Conservation (phyloP, 176 grass and related monocot species). For the Eragrostis curvula region DNA sequence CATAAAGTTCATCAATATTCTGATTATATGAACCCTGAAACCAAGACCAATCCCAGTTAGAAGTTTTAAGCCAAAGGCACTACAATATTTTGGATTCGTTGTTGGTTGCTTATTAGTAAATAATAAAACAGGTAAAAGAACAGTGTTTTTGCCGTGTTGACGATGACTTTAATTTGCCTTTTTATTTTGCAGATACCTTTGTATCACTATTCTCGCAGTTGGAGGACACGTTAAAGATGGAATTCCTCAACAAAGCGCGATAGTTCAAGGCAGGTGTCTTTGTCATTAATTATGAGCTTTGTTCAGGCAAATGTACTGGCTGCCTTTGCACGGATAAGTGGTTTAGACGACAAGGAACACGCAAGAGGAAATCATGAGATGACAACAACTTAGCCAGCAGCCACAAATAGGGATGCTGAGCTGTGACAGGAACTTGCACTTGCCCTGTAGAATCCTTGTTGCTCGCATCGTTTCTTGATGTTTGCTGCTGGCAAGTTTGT, state of each 20-base stretch:
- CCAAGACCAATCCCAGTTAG: background rate
- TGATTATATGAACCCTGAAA: background rate
- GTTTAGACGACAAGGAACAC: conserved; percentile 15
- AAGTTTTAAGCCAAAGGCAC: background rate
- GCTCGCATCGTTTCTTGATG: background rate
- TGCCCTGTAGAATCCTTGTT: background rate
- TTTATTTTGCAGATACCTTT: conserved; percentile 61
- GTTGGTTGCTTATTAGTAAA: background rate
- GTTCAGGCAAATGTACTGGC: background rate
- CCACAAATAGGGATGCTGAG: conserved; percentile 7
- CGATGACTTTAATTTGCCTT: background rate
- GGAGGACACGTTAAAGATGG: conserved; percentile 61
- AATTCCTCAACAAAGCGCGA: conserved; percentile 50
- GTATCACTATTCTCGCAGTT: conserved; percentile 61
- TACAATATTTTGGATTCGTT: background rate
- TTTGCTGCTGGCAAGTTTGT: conserved; percentile 9
- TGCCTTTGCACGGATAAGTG: background rate
- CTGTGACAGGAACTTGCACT: background rate
- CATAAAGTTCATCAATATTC: background rate
- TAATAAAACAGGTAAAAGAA: background rate
- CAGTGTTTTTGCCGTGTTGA: background rate
- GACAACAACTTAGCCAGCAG: conserved; percentile 9
- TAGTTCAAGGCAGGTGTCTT: conserved; percentile 16
- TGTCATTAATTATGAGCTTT: background rate
- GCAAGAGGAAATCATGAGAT: conserved; percentile 24